Conservation (phyloP, 495 filamentous ascomycete genomes). For the Penicillium pulvis region DNA sequence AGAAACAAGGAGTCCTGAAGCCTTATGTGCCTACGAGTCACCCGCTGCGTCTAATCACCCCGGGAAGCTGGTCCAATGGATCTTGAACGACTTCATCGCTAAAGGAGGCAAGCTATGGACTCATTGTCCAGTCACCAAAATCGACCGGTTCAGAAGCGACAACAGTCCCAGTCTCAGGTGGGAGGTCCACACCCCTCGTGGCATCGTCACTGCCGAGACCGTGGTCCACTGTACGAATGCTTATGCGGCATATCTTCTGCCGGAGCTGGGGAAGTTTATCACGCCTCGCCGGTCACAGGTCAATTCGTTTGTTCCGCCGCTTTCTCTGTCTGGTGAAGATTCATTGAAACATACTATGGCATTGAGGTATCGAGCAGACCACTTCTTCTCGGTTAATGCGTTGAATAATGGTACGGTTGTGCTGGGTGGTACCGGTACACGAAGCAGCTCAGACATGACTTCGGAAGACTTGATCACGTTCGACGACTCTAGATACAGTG, state of each 20-base stretch:
- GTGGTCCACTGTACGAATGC: constrained; percentile 19
- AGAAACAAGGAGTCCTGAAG: constrained; percentile 3
- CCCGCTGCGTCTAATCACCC: constrained; percentile 16
- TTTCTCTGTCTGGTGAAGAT: constrained; percentile 6
- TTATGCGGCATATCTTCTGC: constrained; percentile 11
- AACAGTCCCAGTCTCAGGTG: not conserved
- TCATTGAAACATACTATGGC: constrained; percentile 13
- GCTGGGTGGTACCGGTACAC: constrained; percentile 14
- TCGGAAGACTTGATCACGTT: constrained; percentile 6
- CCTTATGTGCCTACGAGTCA: constrained; percentile 14
- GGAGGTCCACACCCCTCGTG: constrained; percentile 15
- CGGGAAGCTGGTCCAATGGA: constrained; percentile 18
- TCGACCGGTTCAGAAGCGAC: not conserved
- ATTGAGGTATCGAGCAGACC: constrained; percentile 3
- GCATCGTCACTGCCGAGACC: constrained; percentile 7
- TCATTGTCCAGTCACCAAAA: constrained; percentile 13
- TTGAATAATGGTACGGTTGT: constrained; percentile 14
- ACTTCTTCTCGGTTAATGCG: constrained; percentile 19
- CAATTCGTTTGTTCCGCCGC: constrained; percentile 12
- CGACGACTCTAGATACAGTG: constrained; percentile 13
- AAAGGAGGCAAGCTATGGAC: constrained; percentile 18
- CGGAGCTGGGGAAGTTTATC: constrained; percentile 9
- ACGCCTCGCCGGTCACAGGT: constrained; percentile 13
- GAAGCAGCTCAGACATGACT: constrained; percentile 2
- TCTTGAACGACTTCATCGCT: constrained; percentile 13